Evolutionary conservation across 352 stramenopile species (phyloP).

Genomic region (Pythium oligandrum): DNA sequence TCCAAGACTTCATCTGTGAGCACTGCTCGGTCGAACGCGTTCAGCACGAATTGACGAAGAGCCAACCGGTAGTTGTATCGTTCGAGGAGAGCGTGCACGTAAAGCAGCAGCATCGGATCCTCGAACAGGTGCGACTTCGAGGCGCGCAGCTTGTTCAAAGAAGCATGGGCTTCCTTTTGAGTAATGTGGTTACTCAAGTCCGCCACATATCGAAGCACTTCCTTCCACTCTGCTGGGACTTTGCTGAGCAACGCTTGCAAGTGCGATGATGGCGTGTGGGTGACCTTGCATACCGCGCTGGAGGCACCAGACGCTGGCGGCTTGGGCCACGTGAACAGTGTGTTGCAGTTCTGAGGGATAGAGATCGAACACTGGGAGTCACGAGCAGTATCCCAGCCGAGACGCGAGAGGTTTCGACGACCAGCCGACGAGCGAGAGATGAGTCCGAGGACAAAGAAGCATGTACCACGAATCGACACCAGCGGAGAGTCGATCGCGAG

Average conservation of each 20-base stretch:
- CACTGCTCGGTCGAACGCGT: slow-evolving; percentile 69
- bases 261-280: slow-evolving; percentile 49
- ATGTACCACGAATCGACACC: slow-evolving; percentile 81
- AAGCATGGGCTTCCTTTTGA: slow-evolving; percentile 84
- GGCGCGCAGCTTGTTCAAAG: slow-evolving; percentile 75
- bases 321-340: slow-evolving; percentile 77
- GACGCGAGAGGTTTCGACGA: slow-evolving; percentile 53
- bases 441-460: slow-evolving; percentile 82
- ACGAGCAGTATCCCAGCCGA: slow-evolving; percentile 75
- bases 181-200: slow-evolving; percentile 89
- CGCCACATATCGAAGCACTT: slow-evolving; percentile 71
- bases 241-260: slow-evolving; percentile 66
- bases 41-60: slow-evolving; percentile 82
- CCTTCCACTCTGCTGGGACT: slow-evolving; percentile 68
- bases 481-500: slow-evolving; percentile 76
- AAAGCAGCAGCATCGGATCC: slow-evolving; percentile 76
- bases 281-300: slow-evolving; percentile 37
- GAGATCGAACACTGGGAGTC: slow-evolving; percentile 73
- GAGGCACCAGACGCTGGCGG: slow-evolving; percentile 14
- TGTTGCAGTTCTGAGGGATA: slow-evolving; percentile 74
- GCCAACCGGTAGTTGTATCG: slow-evolving; percentile 85
- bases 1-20: slow-evolving; percentile 80
- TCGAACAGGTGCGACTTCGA: slow-evolving; percentile 77
- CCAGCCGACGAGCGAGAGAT: slow-evolving; percentile 62
- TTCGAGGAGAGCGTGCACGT: slow-evolving; percentile 77